Evolutionary conservation across 371 early-diverging fungal genomes (phyloP).

Genomic region (Apophysomyces ossiformis): DNA sequence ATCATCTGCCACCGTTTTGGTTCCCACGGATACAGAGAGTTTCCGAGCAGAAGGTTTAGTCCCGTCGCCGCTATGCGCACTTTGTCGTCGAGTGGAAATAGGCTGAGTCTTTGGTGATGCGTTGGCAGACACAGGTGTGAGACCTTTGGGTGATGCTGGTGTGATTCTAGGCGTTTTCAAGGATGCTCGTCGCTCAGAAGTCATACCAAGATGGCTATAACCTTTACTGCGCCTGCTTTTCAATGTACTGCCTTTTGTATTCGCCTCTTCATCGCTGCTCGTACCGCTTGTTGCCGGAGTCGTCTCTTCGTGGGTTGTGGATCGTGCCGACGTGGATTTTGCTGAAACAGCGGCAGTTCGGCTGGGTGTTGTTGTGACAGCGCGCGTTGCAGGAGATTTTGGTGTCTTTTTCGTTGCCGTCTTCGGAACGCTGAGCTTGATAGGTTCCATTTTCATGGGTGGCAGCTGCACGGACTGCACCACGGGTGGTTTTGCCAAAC

Average conservation of each 20-base stretch:
- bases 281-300: slow-evolving; percentile 11
- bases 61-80: not conserved
- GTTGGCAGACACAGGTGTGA: slow-evolving; percentile 12
- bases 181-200: slow-evolving; percentile 16
- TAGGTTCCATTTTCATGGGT: slow-evolving; percentile 56
- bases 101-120: slow-evolving; percentile 20
- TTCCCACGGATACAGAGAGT: slow-evolving; percentile 23
- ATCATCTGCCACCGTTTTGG: slow-evolving; percentile 12
- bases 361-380: not conserved
- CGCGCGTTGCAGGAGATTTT: slow-evolving; percentile 2
- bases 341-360: not conserved
- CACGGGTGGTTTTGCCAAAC: slow-evolving; percentile 47
- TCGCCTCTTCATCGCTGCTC: slow-evolving; percentile 27
- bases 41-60: slow-evolving; percentile 18
- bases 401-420: not conserved
- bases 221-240: slow-evolving; percentile 2
- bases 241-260: slow-evolving; percentile 5
- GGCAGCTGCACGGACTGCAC: slow-evolving; percentile 46
- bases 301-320: not conserved
- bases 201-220: slow-evolving; percentile 11
- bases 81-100: slow-evolving; percentile 16
- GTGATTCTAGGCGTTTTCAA: slow-evolving; percentile 14
- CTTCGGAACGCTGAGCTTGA: slow-evolving; percentile 36
- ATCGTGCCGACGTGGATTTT: not conserved
- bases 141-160: slow-evolving; percentile 5